phyloP scores from a whole-genome alignment of 768 basidiomycete genomes.

The Kwoniella heveanensis region DNA sequence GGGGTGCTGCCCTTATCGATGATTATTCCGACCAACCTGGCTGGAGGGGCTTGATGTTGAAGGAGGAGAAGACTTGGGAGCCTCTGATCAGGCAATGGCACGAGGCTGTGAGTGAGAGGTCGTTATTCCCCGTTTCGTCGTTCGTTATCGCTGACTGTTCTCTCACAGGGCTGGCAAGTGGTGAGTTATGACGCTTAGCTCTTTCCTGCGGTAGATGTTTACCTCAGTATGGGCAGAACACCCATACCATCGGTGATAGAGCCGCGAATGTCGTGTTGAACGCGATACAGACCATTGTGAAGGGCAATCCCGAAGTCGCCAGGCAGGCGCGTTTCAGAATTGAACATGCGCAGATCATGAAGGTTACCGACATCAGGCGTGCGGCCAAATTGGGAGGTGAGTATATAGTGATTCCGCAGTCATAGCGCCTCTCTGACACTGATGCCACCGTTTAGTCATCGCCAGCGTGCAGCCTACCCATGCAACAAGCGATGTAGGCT shows the following conservation, averaged over 20 bases:
- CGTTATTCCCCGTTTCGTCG: no score
- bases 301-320: slow-evolving; percentile 18
- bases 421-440: no score
- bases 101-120: slow-evolving; percentile 60
- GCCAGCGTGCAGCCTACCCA: slow-evolving; percentile 92
- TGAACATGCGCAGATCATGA: slow-evolving; percentile 91
- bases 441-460: slow-evolving; percentile 64
- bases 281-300: slow-evolving; percentile 73
- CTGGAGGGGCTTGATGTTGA: slow-evolving; percentile 70
- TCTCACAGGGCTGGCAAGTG: slow-evolving; percentile 69
- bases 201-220: background rate
- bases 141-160: slow-evolving; percentile 2
- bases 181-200: slow-evolving; percentile 60
- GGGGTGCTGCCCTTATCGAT: slow-evolving; percentile 83
- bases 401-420: slow-evolving; percentile 38
- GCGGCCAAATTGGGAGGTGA: slow-evolving; percentile 72
- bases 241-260: slow-evolving; percentile 66
- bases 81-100: slow-evolving; percentile 67
- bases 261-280: slow-evolving; percentile 82
- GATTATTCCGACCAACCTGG: slow-evolving; percentile 78
- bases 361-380: slow-evolving; percentile 68
- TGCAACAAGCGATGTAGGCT: slow-evolving; percentile 62
- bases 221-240: slow-evolving; percentile 63
- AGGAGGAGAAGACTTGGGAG: slow-evolving; percentile 62
- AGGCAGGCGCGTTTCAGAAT: slow-evolving; percentile 66